phyloP scores from a whole-genome alignment of 148 eudicot genomes.

The Fagopyrum homotropicum region DNA sequence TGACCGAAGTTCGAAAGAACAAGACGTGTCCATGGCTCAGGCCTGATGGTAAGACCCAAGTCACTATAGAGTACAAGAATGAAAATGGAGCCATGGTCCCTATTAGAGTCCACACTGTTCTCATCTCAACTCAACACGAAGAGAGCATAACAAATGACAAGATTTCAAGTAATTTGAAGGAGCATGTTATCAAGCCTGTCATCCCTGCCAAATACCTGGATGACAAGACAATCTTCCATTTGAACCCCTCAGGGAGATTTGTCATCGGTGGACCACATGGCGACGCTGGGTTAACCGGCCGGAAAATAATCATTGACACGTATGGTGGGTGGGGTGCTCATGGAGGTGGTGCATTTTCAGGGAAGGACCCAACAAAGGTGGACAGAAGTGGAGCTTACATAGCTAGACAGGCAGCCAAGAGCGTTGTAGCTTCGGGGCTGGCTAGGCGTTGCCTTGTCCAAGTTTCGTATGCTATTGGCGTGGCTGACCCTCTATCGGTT shows the following conservation, averaged over 20 bases:
- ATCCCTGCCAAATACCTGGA: conserved; percentile 21
- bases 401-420: conserved; percentile 23
- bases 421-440: conserved; percentile 19
- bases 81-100: conserved; percentile 24
- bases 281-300: conserved; percentile 23
- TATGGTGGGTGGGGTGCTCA: conserved; percentile 28
- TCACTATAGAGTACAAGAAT: conserved; percentile 20
- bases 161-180: conserved; percentile 14
- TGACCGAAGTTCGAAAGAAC: conserved; percentile 24
- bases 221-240: conserved; percentile 22
- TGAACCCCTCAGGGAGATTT: conserved; percentile 21
- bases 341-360: conserved; percentile 22
- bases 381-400: conserved; percentile 23
- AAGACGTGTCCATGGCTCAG: conserved; percentile 24
- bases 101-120: conserved; percentile 22
- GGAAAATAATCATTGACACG: conserved; percentile 23
- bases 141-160: conserved; percentile 16
- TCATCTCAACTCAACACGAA: conserved; percentile 22
- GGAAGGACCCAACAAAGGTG: conserved; percentile 22
- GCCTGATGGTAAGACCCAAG: conserved; percentile 26
- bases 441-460: conserved; percentile 22
- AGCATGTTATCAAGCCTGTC: conserved; percentile 24
- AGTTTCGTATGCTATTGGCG: conserved; percentile 22
- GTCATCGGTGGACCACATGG: conserved; percentile 26
- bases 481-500: conserved; percentile 22